These are phyloP conservation scores for Barnettozyma hawaiiensis DNA, from an alignment of 1,139 yeast species.

Conservation along the genomic window DNA sequence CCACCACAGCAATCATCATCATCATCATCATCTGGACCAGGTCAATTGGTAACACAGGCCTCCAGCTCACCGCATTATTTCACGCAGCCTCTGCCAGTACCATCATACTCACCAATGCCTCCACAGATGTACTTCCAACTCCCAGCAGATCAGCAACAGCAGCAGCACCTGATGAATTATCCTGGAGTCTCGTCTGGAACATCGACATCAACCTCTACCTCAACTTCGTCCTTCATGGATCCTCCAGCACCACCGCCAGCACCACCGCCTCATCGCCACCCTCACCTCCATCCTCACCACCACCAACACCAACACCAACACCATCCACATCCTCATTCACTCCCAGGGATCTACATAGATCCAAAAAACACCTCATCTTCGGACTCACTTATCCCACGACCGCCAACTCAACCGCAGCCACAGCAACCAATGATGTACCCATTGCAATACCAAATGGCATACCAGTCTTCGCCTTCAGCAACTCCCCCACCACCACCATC, in stretches of 20 bases:
- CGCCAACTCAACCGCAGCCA: not conserved
- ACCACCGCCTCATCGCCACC: not conserved
- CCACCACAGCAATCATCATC: too few relatives aligned
- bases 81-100: not conserved
- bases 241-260: not conserved
- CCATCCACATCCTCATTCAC: not conserved
- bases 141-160: conserved; percentile 1
- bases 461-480: not conserved
- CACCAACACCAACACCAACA: not conserved
- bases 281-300: not conserved
- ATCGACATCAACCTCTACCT: not conserved
- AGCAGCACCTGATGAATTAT: conserved; percentile 1
- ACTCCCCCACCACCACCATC: not conserved
- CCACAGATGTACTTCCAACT: conserved; percentile 1
- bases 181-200: not conserved
- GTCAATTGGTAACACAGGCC: not conserved
- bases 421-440: conserved; percentile 2
- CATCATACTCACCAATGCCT: not conserved
- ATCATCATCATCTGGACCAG: too few relatives aligned
- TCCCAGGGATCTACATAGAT: not conserved
- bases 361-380: not conserved
- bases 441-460: not conserved
- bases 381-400: not conserved
- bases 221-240: not conserved
- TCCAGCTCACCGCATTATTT: not conserved